phyloP scores from a whole-genome alignment of 2,329 filamentous ascomycete species.

The Colletotrichum musae region DNA sequence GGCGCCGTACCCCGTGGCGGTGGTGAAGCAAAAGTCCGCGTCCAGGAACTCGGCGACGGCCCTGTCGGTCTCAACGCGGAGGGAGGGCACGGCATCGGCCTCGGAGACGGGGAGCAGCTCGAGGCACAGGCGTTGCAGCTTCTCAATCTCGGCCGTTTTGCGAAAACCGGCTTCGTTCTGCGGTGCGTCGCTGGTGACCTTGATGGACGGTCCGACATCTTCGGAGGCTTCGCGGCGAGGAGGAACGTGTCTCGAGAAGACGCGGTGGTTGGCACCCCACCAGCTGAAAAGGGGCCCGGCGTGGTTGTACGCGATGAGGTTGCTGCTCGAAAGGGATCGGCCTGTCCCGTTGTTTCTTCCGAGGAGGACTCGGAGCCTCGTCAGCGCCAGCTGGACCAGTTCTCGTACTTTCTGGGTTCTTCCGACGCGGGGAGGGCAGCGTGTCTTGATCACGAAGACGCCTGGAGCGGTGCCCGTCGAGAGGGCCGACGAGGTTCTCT shows the following conservation, averaged over 20 bases:
- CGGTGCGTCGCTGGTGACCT: slow-evolving; percentile 35
- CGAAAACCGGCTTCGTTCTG: slow-evolving; percentile 42
- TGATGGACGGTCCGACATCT: slow-evolving; percentile 1
- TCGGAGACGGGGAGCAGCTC: slow-evolving; percentile 38
- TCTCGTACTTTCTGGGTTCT: slow-evolving; percentile 18
- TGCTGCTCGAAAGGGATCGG: slow-evolving; percentile 1
- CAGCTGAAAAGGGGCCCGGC: slow-evolving; percentile 41
- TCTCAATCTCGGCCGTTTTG: slow-evolving; percentile 17
- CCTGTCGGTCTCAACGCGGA: slow-evolving; percentile 27
- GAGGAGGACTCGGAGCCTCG: slow-evolving; percentile 21
- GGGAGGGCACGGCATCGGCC: slow-evolving; percentile 22
- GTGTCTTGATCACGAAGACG: background rate
- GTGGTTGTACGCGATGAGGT: slow-evolving; percentile 34
- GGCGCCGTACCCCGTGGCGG: slow-evolving; percentile 41
- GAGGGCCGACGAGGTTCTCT: background rate
- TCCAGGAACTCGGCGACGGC: slow-evolving; percentile 30
- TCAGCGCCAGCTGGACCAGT: background rate
- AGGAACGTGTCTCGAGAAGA: slow-evolving; percentile 31
- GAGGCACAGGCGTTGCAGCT: slow-evolving; percentile 37
- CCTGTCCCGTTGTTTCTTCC: background rate
- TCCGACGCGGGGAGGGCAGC: slow-evolving; percentile 11
- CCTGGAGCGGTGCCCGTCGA: background rate
- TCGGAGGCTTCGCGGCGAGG: slow-evolving; percentile 19
- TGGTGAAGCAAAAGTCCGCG: slow-evolving; percentile 38
- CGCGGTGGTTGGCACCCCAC: slow-evolving; percentile 40